Percentiles rank a stretch among this genome's conserved stretches.
These are phyloP conservation scores for Termitomyces sp. DNA, from an alignment of 768 basidiomycete species.

Conservation along the genomic window DNA sequence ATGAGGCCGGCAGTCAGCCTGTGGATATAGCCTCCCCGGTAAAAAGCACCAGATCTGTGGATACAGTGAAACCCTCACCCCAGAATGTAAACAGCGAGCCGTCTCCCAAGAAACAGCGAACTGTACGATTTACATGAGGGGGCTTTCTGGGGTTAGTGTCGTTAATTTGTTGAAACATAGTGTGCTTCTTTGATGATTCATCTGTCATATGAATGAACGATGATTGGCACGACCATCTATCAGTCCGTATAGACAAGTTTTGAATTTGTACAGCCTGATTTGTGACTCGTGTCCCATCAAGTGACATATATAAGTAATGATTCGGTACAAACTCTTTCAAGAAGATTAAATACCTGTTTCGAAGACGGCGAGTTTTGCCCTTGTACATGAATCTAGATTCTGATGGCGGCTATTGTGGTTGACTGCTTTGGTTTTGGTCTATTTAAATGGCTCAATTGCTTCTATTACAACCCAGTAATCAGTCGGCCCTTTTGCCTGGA, in stretches of 20 bases:
- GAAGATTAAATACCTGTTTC: background rate
- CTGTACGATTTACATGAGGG: slow-evolving; percentile 15
- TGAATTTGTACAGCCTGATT: background rate
- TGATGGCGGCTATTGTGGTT: background rate
- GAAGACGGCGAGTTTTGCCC: background rate
- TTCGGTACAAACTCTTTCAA: background rate
- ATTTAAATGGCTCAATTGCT: background rate
- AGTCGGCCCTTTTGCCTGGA: too few species aligned
- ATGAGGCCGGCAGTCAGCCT: background rate
- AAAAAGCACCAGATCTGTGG: slow-evolving; percentile 22
- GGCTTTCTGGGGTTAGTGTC: background rate
- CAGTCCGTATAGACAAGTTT: background rate
- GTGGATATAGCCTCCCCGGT: slow-evolving; percentile 1
- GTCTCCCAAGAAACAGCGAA: slow-evolving; percentile 14
- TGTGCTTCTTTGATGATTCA: background rate
- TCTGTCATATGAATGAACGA: background rate
- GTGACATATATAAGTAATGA: background rate
- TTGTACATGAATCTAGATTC: background rate
- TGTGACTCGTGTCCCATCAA: too few species aligned
- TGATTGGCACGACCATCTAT: background rate
- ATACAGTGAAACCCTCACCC: slow-evolving; percentile 1
- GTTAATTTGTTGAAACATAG: background rate
- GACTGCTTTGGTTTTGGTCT: background rate
- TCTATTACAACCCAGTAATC: background rate
- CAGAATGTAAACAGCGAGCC: background rate